Conservation (phyloP, 2,329 filamentous ascomycete genomes). For the Verticillium tricorpus region DNA sequence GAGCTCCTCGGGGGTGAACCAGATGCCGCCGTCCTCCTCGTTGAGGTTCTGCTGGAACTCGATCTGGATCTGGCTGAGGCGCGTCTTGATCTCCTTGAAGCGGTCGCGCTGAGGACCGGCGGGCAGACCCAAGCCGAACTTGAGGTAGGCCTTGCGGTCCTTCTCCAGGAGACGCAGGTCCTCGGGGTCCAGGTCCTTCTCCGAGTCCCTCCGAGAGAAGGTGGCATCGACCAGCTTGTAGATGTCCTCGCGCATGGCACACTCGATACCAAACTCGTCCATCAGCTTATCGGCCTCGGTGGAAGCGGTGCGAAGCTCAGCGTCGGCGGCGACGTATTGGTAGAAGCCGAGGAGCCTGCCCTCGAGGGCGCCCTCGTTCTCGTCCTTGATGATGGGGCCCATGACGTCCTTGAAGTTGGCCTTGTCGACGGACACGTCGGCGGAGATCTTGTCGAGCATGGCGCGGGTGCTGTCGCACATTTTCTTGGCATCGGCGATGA, state of each 20-base stretch:
- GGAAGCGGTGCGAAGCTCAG: conserved; percentile 67
- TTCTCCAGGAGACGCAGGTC: conserved; percentile 70
- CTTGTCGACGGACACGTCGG: conserved; percentile 48
- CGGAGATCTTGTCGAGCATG: conserved; percentile 63
- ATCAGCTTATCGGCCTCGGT: conserved; percentile 72
- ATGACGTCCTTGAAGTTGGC: conserved; percentile 52
- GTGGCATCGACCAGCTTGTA: conserved; percentile 62
- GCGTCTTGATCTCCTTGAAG: conserved; percentile 84
- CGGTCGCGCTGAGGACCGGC: conserved; percentile 66
- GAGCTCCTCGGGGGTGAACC: conserved; percentile 70
- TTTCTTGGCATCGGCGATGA: conserved; percentile 62
- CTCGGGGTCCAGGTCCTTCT: conserved; percentile 59
- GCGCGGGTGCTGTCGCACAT: conserved; percentile 59
- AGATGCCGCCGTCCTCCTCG: conserved; percentile 76
- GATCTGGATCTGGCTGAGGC: conserved; percentile 69
- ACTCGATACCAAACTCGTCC: conserved; percentile 74
- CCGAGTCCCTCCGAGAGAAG: conserved; percentile 45
- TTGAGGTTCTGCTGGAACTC: conserved; percentile 77
- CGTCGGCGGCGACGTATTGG: conserved; percentile 69
- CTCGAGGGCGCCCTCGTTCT: conserved; percentile 58
- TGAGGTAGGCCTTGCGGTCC: conserved; percentile 71
- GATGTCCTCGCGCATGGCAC: conserved; percentile 76
- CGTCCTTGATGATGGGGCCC: conserved; percentile 67
- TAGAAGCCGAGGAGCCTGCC: conserved; percentile 73
- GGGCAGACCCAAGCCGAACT: conserved; percentile 69